Conservation (phyloP, 768 basidiomycete genomes). For the Mycena pura region DNA sequence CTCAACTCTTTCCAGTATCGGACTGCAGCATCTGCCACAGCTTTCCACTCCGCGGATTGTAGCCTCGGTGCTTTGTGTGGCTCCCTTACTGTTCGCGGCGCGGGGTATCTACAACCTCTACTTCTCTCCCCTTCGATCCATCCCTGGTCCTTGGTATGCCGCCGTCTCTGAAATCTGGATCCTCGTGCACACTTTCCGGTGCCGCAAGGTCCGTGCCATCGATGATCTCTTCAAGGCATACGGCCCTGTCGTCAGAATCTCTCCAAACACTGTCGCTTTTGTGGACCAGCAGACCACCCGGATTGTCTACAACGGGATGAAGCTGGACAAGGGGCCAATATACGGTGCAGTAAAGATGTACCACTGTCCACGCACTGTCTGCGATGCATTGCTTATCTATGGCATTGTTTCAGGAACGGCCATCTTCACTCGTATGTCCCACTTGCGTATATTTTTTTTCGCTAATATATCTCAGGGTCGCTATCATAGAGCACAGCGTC, state of each 20-base stretch:
- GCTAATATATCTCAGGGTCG: constrained; percentile 59
- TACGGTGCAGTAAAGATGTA: constrained; percentile 83
- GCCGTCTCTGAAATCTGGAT: constrained; percentile 76
- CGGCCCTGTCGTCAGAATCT: constrained; percentile 81
- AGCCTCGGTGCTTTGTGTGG: too few relatives aligned
- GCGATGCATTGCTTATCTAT: too few relatives aligned
- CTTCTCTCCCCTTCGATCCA: constrained; percentile 69
- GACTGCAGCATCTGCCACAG: too few relatives aligned
- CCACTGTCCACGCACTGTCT: too few relatives aligned
- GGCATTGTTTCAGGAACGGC: too few relatives aligned
- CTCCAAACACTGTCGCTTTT: constrained; percentile 81
- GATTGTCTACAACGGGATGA: constrained; percentile 73
- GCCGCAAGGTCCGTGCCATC: constrained; percentile 71
- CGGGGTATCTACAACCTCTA: too few relatives aligned
- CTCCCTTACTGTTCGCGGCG: too few relatives aligned
- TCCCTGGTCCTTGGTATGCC: constrained; percentile 83
- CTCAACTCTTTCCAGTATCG: too few relatives aligned
- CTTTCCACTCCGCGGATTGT: too few relatives aligned
- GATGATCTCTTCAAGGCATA: constrained; percentile 72
- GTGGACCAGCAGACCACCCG: constrained; percentile 70
- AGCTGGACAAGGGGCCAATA: constrained; percentile 76
- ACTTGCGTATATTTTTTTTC: constrained; percentile 42
- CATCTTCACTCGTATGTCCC: constrained; percentile 62
- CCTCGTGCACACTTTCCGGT: constrained; percentile 69
- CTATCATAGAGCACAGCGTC: constrained; percentile 71